phyloP scores from a whole-genome alignment of 169 alveolate species.

The Cryptosporidium sp. region DNA sequence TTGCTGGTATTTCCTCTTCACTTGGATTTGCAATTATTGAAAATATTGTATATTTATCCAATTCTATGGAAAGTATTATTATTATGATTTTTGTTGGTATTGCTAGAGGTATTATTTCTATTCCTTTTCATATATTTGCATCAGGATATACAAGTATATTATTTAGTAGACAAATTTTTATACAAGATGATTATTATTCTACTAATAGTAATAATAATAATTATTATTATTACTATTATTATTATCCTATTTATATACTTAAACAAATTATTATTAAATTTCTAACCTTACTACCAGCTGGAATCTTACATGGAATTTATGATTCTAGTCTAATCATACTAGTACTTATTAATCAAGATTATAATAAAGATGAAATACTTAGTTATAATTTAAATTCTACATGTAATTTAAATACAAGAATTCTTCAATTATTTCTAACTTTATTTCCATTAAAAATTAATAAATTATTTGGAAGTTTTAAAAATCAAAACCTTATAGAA shows the following conservation, averaged over 20 bases:
- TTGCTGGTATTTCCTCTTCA: conserved; percentile 24
- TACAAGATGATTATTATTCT: background rate
- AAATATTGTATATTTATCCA: conserved; percentile 41
- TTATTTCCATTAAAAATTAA: background rate
- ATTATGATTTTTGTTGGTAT: conserved; percentile 4
- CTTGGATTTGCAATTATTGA: conserved; percentile 68
- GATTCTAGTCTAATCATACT: conserved; percentile 28
- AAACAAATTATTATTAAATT: background rate
- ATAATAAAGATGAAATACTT: background rate
- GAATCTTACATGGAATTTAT: conserved; percentile 59
- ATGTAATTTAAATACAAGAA: background rate
- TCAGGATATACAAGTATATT: conserved; percentile 62
- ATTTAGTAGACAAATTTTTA: conserved; percentile 1
- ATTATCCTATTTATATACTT: background rate
- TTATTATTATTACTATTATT: background rate
- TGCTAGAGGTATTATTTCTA: conserved; percentile 47
- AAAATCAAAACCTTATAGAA: background rate
- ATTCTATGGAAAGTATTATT: conserved; percentile 2
- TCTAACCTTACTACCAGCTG: conserved; percentile 21
- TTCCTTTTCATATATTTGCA: conserved; percentile 64
- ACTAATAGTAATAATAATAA: too few relatives aligned
- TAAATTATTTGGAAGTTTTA: background rate
- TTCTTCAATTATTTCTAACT: background rate
- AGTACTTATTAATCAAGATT: background rate
- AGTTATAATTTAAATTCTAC: background rate